phyloP scores from a whole-genome alignment of 2,329 filamentous ascomycete species.

The Metarhizium album region DNA sequence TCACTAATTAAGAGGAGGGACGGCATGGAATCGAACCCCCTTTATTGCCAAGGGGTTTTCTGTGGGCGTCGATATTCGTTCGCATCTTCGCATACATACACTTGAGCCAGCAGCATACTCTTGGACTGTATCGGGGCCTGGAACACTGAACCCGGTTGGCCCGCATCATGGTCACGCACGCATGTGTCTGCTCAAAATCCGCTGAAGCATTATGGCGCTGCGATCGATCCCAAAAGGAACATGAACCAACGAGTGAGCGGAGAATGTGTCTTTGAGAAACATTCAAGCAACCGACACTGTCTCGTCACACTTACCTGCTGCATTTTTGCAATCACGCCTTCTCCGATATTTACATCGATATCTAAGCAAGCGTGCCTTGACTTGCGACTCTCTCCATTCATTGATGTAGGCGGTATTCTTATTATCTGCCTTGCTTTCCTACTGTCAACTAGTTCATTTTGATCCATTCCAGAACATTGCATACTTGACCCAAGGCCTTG shows the following conservation, averaged over 20 bases:
- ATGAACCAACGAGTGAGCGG: neutral
- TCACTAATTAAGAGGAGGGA: constrained; percentile 13
- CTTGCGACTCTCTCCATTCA: neutral
- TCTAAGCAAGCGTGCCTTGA: neutral
- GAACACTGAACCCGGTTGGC: neutral
- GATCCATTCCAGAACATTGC: neutral
- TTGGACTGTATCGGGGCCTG: neutral
- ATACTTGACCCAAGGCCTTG: neutral
- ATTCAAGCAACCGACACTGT: neutral
- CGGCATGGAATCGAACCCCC: neutral
- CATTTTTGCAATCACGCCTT: neutral
- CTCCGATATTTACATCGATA: neutral
- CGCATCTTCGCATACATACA: too few species aligned
- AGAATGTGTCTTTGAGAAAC: neutral
- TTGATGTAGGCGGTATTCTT: neutral
- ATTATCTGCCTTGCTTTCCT: neutral
- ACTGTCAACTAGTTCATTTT: neutral
- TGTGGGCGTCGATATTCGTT: neutral
- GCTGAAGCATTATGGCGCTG: too few species aligned
- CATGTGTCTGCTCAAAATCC: neutral
- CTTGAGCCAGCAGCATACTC: neutral
- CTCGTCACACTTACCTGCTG: neutral
- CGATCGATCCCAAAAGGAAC: neutral
- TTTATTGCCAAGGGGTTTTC: neutral
- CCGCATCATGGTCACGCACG: neutral